Evolutionary conservation across 257 asterid species (phyloP).

Genomic region (Hygrophila difformis): DNA sequence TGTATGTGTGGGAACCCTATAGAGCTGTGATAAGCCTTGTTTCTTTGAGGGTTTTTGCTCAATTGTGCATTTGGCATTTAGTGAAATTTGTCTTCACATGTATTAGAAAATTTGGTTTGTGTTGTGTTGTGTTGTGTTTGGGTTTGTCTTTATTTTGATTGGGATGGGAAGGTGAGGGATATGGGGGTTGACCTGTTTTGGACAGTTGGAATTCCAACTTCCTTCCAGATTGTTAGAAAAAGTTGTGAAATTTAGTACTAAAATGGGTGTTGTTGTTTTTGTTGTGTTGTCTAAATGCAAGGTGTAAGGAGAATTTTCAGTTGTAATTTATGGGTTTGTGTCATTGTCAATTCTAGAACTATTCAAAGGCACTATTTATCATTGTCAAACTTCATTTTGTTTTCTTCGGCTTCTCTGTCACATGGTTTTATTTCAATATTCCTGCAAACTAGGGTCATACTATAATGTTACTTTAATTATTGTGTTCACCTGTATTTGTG

Average conservation of each 20-base stretch:
- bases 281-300: conserved; percentile 6
- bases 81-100: conserved; percentile 12
- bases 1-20: too few species aligned
- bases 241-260: too few species aligned
- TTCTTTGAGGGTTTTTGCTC: conserved; percentile 14
- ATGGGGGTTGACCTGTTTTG: conserved; percentile 2
- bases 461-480: conserved; percentile 26
- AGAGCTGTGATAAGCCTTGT: conserved; percentile 4
- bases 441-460: not conserved
- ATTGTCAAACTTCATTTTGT: conserved; percentile 11
- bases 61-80: conserved; percentile 8
- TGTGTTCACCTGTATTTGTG: conserved; percentile 15
- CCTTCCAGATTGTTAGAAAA: too few species aligned
- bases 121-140: too few species aligned
- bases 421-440: conserved; percentile 2
- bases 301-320: conserved; percentile 9
- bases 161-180: conserved; percentile 15
- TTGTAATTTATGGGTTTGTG: not conserved
- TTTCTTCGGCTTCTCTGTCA: not conserved
- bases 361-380: conserved; percentile 17
- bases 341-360: conserved; percentile 13
- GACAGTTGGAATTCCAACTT: too few species aligned
- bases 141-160: conserved; percentile 18
- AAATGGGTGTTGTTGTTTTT: too few species aligned
- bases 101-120: conserved; percentile 9